Percentiles rank a stretch among this genome's conserved stretches.
Conservation (phyloP, 139 green algal species). For the Chlamydomonas asymmetrica region DNA sequence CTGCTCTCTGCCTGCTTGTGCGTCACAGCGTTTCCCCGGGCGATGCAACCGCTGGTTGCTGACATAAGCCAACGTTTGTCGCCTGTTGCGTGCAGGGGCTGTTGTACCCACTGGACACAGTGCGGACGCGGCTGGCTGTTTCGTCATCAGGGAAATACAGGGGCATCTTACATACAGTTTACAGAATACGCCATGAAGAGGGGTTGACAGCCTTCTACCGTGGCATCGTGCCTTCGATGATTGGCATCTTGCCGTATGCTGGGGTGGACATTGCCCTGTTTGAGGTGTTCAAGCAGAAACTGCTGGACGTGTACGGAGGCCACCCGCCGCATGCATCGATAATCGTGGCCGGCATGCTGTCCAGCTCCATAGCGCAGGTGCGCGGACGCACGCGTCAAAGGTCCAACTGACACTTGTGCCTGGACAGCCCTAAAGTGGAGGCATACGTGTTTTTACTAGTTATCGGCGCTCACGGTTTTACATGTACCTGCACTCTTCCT, state of each 20-base stretch:
- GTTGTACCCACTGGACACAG: slow-evolving; percentile 88
- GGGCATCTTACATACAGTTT: slow-evolving; percentile 63
- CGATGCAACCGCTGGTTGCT: no score
- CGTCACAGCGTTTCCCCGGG: no score
- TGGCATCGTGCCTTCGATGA: slow-evolving; percentile 76
- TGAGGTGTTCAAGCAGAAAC: slow-evolving; percentile 80
- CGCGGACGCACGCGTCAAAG: background rate
- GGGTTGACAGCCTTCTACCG: slow-evolving; percentile 79
- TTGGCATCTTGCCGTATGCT: slow-evolving; percentile 89
- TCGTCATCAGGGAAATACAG: slow-evolving; percentile 64
- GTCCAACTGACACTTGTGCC: no score
- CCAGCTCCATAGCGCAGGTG: slow-evolving; percentile 69
- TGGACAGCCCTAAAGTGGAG: no score
- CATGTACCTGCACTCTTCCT: background rate
- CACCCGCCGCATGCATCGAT: slow-evolving; percentile 67
- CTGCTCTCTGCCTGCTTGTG: background rate
- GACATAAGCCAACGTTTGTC: no score
- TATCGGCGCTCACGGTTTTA: no score
- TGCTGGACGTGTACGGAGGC: slow-evolving; percentile 76
- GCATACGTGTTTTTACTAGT: no score
- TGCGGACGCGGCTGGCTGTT: slow-evolving; percentile 84
- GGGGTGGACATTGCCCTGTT: slow-evolving; percentile 88
- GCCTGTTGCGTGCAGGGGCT: slow-evolving; percentile 34
- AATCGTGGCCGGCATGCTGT: slow-evolving; percentile 78
- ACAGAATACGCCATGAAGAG: slow-evolving; percentile 66